Evolutionary conservation across 2,329 filamentous ascomycete species (phyloP).

Genomic region (Bipolaris oryzae): DNA sequence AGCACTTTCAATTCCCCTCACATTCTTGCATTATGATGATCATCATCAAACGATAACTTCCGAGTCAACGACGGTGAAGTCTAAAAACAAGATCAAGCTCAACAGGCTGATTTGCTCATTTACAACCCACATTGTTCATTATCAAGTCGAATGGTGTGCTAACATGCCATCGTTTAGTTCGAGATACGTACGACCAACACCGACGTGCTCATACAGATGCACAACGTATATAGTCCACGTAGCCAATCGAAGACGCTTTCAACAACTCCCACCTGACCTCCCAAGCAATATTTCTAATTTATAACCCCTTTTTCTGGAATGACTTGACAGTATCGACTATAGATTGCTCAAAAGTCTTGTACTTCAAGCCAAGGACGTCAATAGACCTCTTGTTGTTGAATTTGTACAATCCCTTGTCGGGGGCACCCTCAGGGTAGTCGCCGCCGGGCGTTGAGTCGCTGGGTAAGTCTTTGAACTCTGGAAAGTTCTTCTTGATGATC

Average conservation of each 20-base stretch:
- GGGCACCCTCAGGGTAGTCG: constrained; percentile 54
- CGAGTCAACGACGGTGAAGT: constrained; percentile 47
- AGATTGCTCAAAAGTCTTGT: constrained; percentile 62
- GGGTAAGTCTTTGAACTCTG: constrained; percentile 60
- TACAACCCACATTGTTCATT: constrained; percentile 6
- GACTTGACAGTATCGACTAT: constrained; percentile 69
- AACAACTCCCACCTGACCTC: not conserved
- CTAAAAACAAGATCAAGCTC: constrained; percentile 57
- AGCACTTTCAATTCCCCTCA: constrained; percentile 12
- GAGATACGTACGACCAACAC: not conserved
- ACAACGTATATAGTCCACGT: constrained; percentile 19
- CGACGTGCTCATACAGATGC: not conserved
- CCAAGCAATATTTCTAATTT: constrained; percentile 3
- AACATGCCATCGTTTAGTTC: constrained; percentile 16
- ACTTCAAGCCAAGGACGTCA: constrained; percentile 65
- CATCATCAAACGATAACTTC: constrained; percentile 39
- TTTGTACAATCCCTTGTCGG: constrained; percentile 48
- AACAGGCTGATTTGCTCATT: constrained; percentile 57
- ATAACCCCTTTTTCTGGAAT: constrained; percentile 61
- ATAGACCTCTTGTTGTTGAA: constrained; percentile 63
- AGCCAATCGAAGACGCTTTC: constrained; percentile 16
- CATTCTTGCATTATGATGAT: constrained; percentile 40
- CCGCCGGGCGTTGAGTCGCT: constrained; percentile 51
- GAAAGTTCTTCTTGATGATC: constrained; percentile 62
- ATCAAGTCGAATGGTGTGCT: constrained; percentile 13